Evolutionary conservation across 129 eudicot species (phyloP).

Genomic region (Artemisia tridentata): DNA sequence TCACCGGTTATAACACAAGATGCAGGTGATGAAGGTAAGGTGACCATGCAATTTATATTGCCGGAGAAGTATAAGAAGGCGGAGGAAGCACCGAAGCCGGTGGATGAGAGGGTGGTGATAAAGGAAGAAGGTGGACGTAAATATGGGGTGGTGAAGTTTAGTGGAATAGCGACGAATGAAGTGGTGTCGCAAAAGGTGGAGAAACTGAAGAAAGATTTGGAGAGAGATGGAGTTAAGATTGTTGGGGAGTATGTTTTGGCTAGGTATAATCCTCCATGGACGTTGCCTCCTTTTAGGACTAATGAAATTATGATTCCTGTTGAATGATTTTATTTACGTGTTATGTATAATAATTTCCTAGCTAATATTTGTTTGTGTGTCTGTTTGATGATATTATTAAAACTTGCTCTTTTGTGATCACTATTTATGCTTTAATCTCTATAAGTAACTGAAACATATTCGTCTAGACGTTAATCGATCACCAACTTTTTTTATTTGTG

Average conservation of each 20-base stretch:
- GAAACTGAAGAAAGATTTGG: conserved; percentile 56
- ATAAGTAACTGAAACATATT: no score
- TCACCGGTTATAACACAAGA: conserved; percentile 57
- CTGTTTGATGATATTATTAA: no score
- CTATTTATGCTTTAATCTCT: no score
- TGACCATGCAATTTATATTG: conserved; percentile 70
- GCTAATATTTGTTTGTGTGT: no score
- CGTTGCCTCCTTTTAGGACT: conserved; percentile 73
- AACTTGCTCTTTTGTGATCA: no score
- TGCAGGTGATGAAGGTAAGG: conserved; percentile 3
- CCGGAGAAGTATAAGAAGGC: conserved; percentile 62
- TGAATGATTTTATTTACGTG: conserved; percentile 26
- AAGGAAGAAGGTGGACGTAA: conserved; percentile 74
- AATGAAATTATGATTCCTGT: conserved; percentile 81
- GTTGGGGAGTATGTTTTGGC: conserved; percentile 65
- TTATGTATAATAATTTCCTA: no score
- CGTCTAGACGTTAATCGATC: no score
- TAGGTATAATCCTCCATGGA: conserved; percentile 92
- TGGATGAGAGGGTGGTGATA: conserved; percentile 95
- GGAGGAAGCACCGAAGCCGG: conserved; percentile 84
- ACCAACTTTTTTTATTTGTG: no score
- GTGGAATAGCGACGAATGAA: conserved; percentile 61
- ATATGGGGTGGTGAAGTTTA: conserved; percentile 75
- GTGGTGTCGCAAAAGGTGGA: conserved; percentile 68
- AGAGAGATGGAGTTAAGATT: conserved; percentile 65